These are phyloP conservation scores for Colletotrichum trifolii DNA, from an alignment of 2,329 filamentous ascomycete genomes.

Conservation along the genomic window DNA sequence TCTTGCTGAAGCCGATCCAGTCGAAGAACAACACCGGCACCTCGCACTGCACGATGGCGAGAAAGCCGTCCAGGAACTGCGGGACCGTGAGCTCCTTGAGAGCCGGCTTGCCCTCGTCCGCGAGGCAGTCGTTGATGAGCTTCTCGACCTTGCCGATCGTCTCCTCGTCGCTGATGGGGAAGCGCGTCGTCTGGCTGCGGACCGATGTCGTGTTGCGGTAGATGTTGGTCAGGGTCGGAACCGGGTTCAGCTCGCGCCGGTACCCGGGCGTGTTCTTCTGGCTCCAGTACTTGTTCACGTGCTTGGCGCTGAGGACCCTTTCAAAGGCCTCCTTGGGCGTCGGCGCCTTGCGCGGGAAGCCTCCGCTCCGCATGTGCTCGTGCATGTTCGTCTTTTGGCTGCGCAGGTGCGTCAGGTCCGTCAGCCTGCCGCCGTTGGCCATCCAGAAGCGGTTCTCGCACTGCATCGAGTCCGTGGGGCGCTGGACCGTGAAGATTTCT, in stretches of 20 bases:
- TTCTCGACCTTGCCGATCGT: not conserved
- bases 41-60: not conserved
- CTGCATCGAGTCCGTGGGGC: not conserved
- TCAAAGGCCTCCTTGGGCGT: not conserved
- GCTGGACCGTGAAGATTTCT: not conserved
- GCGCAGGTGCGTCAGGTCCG: not conserved
- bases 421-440: not conserved
- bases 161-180: not conserved
- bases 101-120: not conserved
- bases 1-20: not conserved
- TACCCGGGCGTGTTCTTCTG: not conserved
- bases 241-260: conserved; percentile 2
- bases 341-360: not conserved
- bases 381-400: not conserved
- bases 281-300: not conserved
- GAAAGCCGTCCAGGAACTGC: conserved; percentile 5
- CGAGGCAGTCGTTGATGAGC: not conserved
- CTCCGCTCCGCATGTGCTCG: not conserved
- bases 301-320: not conserved
- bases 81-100: not conserved
- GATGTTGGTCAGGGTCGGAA: not conserved
- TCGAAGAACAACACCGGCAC: conserved; percentile 2
- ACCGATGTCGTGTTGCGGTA: not conserved
- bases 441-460: conserved; percentile 4
- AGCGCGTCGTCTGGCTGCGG: not conserved